A percentile compares a stretch with the other conserved stretches of the same genome.
phyloP scores from a whole-genome alignment of 805 yeast genomes.

The Lipomyces sp. region DNA sequence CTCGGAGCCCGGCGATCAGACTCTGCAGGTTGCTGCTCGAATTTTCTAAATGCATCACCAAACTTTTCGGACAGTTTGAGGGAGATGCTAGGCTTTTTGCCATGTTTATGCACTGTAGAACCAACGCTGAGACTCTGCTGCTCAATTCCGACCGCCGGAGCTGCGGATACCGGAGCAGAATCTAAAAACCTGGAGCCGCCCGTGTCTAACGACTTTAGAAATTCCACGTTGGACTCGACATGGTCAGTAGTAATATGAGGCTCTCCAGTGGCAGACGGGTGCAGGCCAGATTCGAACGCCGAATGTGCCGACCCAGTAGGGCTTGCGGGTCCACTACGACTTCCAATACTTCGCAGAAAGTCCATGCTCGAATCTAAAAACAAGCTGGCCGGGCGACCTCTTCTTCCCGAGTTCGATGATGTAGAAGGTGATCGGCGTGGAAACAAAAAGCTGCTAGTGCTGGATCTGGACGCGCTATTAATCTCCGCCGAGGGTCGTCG shows the following conservation, averaged over 20 bases:
- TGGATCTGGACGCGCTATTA: slow-evolving; percentile 17
- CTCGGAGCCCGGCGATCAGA: slow-evolving; percentile 19
- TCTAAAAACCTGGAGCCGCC: slow-evolving; percentile 28
- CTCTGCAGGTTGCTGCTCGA: slow-evolving; percentile 22
- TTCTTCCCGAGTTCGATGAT: neutral
- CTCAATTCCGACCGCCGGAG: neutral
- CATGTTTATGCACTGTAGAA: slow-evolving; percentile 18
- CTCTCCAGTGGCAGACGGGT: slow-evolving; percentile 24
- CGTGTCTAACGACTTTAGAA: slow-evolving; percentile 33
- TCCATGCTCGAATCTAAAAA: slow-evolving; percentile 36
- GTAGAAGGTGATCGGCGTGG: slow-evolving; percentile 15
- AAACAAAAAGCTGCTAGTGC: slow-evolving; percentile 13
- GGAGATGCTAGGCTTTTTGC: slow-evolving; percentile 30
- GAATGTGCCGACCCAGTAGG: slow-evolving; percentile 28
- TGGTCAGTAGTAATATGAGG: slow-evolving; percentile 35
- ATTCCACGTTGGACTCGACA: slow-evolving; percentile 34
- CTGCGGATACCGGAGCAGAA: neutral
- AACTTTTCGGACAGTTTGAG: slow-evolving; percentile 29
- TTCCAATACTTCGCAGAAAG: slow-evolving; percentile 32
- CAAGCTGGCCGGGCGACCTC: slow-evolving; percentile 31
- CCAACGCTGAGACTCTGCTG: slow-evolving; percentile 11
- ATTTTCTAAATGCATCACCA: slow-evolving; percentile 34
- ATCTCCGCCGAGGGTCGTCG: slow-evolving; percentile 30
- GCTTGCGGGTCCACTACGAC: slow-evolving; percentile 22
- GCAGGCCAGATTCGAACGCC: slow-evolving; percentile 15